These are phyloP conservation scores for Crithidia thermophila DNA, from an alignment of 208 protist species.

Conservation along the genomic window DNA sequence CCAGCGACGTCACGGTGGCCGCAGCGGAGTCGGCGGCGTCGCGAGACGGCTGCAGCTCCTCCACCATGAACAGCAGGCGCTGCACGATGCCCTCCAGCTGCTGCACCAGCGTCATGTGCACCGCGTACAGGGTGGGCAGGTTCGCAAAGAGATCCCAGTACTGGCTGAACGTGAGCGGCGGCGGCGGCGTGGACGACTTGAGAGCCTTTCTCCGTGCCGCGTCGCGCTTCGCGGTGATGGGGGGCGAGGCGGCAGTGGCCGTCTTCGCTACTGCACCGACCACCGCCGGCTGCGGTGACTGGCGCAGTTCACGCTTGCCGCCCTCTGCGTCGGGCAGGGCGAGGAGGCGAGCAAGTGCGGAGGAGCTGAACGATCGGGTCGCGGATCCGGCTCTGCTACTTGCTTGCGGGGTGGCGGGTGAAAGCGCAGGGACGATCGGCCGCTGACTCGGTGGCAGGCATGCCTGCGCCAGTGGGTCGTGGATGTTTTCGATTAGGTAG, in stretches of 20 bases:
- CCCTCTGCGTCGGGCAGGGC: background rate
- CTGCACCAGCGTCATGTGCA: constrained; percentile 50
- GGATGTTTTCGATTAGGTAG: constrained; percentile 74
- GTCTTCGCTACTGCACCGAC: background rate
- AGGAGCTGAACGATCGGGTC: background rate
- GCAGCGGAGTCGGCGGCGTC: background rate
- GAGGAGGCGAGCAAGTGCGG: background rate
- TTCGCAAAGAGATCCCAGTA: constrained; percentile 82
- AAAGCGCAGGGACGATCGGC: background rate
- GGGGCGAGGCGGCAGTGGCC: background rate
- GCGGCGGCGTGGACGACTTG: background rate
- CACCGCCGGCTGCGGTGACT: constrained; percentile 23
- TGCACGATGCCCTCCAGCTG: constrained; percentile 43
- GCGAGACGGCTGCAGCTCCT: constrained; percentile 33
- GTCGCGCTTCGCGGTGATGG: background rate
- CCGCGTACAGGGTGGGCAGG: constrained; percentile 49
- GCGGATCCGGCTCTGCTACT: background rate
- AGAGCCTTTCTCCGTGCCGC: background rate
- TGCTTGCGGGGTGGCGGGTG: background rate
- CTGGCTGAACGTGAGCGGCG: constrained; percentile 41
- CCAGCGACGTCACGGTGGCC: background rate
- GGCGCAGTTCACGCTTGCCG: background rate
- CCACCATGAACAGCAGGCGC: constrained; percentile 35
- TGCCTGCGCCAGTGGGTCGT: constrained; percentile 29
- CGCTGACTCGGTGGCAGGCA: constrained; percentile 31